Percentiles rank a stretch among this genome's conserved stretches.
Evolutionary conservation across 441 rosid species (phyloP).

Genomic region (Croton setiger): DNA sequence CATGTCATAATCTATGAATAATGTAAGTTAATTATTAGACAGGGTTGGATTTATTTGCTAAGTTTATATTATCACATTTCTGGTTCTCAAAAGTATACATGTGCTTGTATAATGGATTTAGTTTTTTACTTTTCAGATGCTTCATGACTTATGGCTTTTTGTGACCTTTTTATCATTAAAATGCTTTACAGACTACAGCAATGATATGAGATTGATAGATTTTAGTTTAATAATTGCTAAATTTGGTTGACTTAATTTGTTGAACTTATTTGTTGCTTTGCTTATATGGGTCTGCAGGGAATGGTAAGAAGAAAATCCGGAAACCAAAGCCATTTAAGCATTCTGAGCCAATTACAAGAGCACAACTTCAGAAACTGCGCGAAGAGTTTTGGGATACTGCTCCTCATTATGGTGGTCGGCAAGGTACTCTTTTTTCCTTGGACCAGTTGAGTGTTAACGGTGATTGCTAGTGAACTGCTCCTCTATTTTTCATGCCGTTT

Average conservation of each 20-base stretch:
- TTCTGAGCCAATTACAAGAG: conserved; percentile 61
- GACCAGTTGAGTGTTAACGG: neutral
- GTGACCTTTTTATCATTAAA: neutral
- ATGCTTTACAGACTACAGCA: neutral
- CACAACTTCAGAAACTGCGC: conserved; percentile 67
- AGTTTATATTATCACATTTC: neutral
- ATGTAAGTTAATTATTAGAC: neutral
- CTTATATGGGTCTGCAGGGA: conserved; percentile 28
- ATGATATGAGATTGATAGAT: neutral
- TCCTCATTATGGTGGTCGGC: conserved; percentile 82
- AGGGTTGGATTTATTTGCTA: neutral
- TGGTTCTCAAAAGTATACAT: neutral
- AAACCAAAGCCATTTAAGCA: conserved; percentile 87
- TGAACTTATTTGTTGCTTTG: conserved; percentile 12
- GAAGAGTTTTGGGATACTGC: conserved; percentile 97
- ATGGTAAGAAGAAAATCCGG: conserved; percentile 50
- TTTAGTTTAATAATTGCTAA: neutral
- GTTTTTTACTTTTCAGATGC: neutral
- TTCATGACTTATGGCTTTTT: neutral
- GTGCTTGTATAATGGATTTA: neutral
- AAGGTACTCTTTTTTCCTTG: conserved; percentile 39
- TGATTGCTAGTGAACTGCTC: conserved; percentile 1
- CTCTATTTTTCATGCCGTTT: neutral
- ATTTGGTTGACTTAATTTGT: neutral
- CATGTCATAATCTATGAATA: neutral